phyloP scores from a whole-genome alignment of 2,329 filamentous ascomycete species.

The Trichophyton verrucosum region DNA sequence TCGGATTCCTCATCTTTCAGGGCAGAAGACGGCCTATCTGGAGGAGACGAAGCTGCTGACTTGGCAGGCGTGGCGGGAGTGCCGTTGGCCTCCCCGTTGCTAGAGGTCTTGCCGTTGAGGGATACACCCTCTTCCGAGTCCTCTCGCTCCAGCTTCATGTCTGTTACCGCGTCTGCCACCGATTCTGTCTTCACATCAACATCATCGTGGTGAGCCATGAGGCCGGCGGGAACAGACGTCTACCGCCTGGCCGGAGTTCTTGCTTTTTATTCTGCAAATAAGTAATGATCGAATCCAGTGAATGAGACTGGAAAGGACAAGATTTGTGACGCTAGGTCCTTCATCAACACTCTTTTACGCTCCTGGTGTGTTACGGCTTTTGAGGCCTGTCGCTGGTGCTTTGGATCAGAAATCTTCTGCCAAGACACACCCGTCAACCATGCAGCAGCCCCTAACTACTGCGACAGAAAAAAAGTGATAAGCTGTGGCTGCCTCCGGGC shows the following conservation, averaged over 20 bases:
- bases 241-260: neutral
- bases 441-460: neutral
- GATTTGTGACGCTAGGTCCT: neutral
- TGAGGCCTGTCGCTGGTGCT: neutral
- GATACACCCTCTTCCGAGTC: constrained; percentile 17
- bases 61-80: constrained; percentile 3
- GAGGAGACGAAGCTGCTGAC: neutral
- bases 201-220: constrained; percentile 33
- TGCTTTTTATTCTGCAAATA: neutral
- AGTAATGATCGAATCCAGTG: neutral
- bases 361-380: neutral
- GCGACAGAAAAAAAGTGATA: neutral
- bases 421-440: neutral
- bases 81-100: constrained; percentile 11
- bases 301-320: neutral
- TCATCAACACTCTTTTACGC: constrained; percentile 2
- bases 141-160: constrained; percentile 24
- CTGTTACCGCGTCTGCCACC: constrained; percentile 26
- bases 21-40: constrained; percentile 13
- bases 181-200: constrained; percentile 27
- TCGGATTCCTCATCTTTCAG: constrained; percentile 34
- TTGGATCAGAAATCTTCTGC: constrained; percentile 1
- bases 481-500: neutral
- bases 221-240: constrained; percentile 11
- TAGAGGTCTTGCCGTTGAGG: constrained; percentile 15